Evolutionary conservation across 2,329 filamentous ascomycete species (phyloP).

Genomic region (Diaporthe citrichinensis): DNA sequence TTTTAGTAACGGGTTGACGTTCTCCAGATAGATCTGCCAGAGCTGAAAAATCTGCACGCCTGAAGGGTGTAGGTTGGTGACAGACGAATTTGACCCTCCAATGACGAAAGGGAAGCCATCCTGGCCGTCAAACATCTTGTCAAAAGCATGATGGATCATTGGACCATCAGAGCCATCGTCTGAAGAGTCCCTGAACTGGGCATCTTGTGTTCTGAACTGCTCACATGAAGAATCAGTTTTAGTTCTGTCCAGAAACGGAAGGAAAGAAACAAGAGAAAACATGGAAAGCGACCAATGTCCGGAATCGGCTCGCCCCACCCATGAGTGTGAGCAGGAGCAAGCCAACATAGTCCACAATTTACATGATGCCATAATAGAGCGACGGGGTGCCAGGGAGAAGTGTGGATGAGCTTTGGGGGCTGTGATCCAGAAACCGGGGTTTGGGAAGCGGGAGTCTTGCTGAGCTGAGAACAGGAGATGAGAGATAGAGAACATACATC

Average conservation of each 20-base stretch:
- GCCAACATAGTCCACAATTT: neutral
- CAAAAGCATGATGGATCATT: conserved; percentile 70
- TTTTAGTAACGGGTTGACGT: conserved; percentile 78
- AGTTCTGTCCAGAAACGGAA: neutral
- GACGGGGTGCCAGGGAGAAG: neutral
- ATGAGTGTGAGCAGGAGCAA: neutral
- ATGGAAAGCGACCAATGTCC: neutral
- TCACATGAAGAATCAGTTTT: neutral
- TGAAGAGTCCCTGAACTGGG: conserved; percentile 66
- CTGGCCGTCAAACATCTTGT: conserved; percentile 69
- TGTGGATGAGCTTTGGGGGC: neutral
- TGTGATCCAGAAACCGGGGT: neutral
- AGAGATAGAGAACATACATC: conserved; percentile 56
- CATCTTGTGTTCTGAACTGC: conserved; percentile 64
- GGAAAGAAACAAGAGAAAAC: neutral
- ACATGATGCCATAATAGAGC: neutral
- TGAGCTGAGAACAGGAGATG: neutral
- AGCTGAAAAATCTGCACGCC: conserved; percentile 73
- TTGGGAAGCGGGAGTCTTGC: neutral
- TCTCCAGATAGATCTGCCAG: conserved; percentile 79
- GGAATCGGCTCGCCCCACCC: neutral
- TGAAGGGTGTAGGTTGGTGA: conserved; percentile 66
- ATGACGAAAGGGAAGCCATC: conserved; percentile 72
- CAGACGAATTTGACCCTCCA: conserved; percentile 58
- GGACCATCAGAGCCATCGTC: conserved; percentile 68